phyloP scores from a whole-genome alignment of 495 filamentous ascomycete species.

The Lophium mytilinum region DNA sequence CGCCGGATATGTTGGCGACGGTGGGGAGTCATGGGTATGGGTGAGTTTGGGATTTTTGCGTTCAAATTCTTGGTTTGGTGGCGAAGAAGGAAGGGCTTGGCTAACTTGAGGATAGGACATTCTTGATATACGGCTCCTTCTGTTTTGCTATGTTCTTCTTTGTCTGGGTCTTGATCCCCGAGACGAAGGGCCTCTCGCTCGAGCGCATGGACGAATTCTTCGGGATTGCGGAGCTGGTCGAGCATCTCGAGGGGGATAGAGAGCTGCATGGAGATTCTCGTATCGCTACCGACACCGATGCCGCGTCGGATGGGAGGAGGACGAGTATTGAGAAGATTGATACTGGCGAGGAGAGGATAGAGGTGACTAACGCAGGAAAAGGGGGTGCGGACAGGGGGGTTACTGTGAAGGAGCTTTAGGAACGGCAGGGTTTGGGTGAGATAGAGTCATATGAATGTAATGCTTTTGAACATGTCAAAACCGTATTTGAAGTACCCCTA shows the following conservation, averaged over 20 bases:
- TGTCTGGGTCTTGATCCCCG: slow-evolving; percentile 31
- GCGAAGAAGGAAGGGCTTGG: no score
- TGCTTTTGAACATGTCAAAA: no score
- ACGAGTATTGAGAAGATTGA: not conserved
- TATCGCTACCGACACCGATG: not conserved
- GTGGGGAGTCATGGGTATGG: slow-evolving; percentile 29
- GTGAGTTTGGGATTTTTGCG: not conserved
- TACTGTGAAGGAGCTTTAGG: not conserved
- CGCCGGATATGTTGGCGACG: slow-evolving; percentile 28
- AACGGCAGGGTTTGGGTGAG: not conserved
- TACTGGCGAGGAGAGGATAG: not conserved
- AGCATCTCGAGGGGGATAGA: slow-evolving; percentile 17
- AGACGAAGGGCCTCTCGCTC: slow-evolving; percentile 30
- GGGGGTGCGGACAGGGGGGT: not conserved
- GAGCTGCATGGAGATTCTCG: slow-evolving; percentile 5
- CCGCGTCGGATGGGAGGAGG: slow-evolving; percentile 14
- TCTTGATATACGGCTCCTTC: slow-evolving; percentile 28
- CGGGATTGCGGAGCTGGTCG: slow-evolving; percentile 26
- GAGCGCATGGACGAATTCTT: slow-evolving; percentile 36
- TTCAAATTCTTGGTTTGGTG: not conserved
- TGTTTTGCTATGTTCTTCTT: slow-evolving; percentile 30
- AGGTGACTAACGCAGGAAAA: not conserved
- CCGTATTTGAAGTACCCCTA: no score
- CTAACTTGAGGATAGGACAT: slow-evolving; percentile 12
- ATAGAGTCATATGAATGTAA: no score